Evolutionary conservation across 2,329 filamentous ascomycete genomes (phyloP).

Genomic region (Colletotrichum eremochloae): DNA sequence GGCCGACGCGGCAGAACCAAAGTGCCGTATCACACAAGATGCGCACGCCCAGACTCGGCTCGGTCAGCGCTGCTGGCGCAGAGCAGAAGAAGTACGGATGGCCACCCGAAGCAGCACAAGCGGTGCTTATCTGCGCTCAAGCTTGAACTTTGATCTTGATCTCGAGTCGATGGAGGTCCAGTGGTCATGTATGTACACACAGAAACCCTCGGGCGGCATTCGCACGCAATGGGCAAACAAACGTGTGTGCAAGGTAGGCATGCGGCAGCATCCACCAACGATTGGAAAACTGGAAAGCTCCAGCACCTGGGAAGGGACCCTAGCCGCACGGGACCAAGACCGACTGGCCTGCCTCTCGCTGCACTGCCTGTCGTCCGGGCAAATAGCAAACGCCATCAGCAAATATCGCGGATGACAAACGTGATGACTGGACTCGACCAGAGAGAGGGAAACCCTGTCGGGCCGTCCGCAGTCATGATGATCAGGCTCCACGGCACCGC

Average conservation of each 20-base stretch:
- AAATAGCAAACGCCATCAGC: slow-evolving; percentile 3
- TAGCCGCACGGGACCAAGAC: neutral
- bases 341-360: neutral
- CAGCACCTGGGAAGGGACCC: neutral
- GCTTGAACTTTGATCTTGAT: neutral
- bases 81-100: neutral
- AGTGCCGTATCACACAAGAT: neutral
- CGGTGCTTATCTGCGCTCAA: slow-evolving; percentile 3
- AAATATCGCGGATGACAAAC: slow-evolving; percentile 11
- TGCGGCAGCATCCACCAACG: neutral
- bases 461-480: slow-evolving; percentile 30
- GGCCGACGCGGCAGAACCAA: neutral
- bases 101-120: too few relatives aligned
- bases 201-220: slow-evolving; percentile 21
- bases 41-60: neutral
- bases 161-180: neutral
- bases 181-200: neutral
- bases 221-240: slow-evolving; percentile 3
- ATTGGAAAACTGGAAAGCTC: neutral
- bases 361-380: slow-evolving; percentile 8
- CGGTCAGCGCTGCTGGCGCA: slow-evolving; percentile 3
- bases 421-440: neutral
- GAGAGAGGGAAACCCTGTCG: slow-evolving; percentile 25
- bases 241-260: neutral
- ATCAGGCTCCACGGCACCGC: slow-evolving; percentile 41